phyloP scores from a whole-genome alignment of 331 rosid species.

The Rhamnella rubrinervis region DNA sequence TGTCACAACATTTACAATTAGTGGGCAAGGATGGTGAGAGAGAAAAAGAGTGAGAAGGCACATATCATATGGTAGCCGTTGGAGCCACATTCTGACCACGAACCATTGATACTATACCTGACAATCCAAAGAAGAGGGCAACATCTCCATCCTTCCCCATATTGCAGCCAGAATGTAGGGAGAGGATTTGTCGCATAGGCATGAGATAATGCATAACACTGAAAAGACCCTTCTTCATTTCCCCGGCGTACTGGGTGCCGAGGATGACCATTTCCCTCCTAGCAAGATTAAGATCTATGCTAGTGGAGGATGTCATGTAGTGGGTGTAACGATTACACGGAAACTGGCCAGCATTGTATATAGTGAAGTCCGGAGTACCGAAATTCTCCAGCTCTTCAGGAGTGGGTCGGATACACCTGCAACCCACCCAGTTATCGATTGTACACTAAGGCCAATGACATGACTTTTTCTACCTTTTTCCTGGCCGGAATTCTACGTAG shows the following conservation, averaged over 20 bases:
- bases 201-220: slow-evolving; percentile 96
- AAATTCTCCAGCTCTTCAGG: slow-evolving; percentile 91
- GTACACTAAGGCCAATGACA: slow-evolving; percentile 43
- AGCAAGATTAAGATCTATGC: slow-evolving; percentile 91
- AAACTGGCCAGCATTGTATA: slow-evolving; percentile 94
- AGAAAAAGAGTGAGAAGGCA: slow-evolving; percentile 23
- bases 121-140: slow-evolving; percentile 97
- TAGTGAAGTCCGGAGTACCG: slow-evolving; percentile 96
- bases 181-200: slow-evolving; percentile 88
- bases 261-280: slow-evolving; percentile 99
- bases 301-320: slow-evolving; percentile 98
- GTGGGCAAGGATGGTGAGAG: slow-evolving; percentile 20
- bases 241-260: slow-evolving; percentile 98
- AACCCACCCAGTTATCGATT: slow-evolving; percentile 88
- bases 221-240: slow-evolving; percentile 98
- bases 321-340: slow-evolving; percentile 97
- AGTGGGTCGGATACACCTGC: slow-evolving; percentile 97
- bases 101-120: slow-evolving; percentile 53
- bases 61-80: slow-evolving; percentile 31
- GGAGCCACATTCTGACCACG: slow-evolving; percentile 21
- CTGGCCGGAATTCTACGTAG: slow-evolving; percentile 14
- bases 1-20: slow-evolving; percentile 7
- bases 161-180: slow-evolving; percentile 96
- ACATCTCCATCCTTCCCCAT: slow-evolving; percentile 91
- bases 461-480: slow-evolving; percentile 4